Evolutionary conservation across 257 asterid species (phyloP).

Genomic region (Salvia miltiorrhiza): DNA sequence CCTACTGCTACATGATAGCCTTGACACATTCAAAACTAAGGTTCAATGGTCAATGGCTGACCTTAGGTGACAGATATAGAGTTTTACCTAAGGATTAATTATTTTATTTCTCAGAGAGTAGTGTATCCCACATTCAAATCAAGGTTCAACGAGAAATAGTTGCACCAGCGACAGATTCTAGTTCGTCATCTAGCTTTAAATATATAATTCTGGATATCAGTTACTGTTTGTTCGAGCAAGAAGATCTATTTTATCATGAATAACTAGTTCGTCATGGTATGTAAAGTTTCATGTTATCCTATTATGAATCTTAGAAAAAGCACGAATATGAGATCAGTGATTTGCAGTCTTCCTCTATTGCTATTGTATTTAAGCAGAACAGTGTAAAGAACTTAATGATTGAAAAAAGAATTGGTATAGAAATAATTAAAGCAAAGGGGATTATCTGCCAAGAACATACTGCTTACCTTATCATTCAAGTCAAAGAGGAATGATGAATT

Average conservation of each 20-base stretch:
- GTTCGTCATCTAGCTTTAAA: not conserved
- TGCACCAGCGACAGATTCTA: too few relatives aligned
- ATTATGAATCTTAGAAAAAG: not conserved
- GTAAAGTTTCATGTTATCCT: not conserved
- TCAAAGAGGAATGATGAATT: slow-evolving; percentile 87
- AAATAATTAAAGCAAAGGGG: not conserved
- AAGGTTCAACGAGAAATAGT: not conserved
- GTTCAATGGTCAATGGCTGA: too few relatives aligned
- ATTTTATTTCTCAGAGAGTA: too few relatives aligned
- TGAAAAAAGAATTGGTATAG: not conserved
- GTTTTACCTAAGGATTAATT: too few relatives aligned
- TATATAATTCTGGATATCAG: not conserved
- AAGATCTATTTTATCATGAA: not conserved
- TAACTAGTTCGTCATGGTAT: not conserved
- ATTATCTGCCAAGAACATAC: not conserved
- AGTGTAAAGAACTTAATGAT: not conserved
- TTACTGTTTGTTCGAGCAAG: not conserved
- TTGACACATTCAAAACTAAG: not conserved
- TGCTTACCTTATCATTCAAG: slow-evolving; percentile 87
- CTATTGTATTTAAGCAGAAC: not conserved
- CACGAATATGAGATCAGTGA: not conserved
- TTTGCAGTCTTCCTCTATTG: not conserved
- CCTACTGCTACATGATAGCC: not conserved
- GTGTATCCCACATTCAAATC: not conserved
- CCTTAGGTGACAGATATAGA: too few relatives aligned